A percentile compares a stretch with the other conserved stretches of the same genome.
Evolutionary conservation across 2,329 filamentous ascomycete species (phyloP).

Genomic region (Neofusicoccum parvum): DNA sequence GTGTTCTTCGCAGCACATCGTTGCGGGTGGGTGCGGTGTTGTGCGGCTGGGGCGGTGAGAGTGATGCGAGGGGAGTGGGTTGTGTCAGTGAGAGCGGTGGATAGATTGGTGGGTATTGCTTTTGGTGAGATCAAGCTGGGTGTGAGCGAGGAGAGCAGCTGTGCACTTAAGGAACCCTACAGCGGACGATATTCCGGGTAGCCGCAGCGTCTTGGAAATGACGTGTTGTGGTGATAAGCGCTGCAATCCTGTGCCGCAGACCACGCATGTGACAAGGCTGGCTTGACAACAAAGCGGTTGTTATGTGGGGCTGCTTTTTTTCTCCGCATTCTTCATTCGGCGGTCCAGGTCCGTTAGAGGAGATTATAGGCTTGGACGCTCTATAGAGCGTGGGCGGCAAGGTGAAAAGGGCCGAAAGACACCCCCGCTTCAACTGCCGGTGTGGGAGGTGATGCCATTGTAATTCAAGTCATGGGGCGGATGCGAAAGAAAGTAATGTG

Average conservation of each 20-base stretch:
- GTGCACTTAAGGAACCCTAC: too few species aligned
- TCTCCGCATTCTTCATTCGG: neutral
- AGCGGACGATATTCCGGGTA: too few species aligned
- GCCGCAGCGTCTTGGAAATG: neutral
- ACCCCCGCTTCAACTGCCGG: neutral
- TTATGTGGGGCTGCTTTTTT: neutral
- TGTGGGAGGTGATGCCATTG: neutral
- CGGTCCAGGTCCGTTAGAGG: neutral
- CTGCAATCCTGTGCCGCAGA: neutral
- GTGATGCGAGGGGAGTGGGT: neutral
- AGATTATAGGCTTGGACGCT: neutral
- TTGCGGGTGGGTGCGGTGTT: neutral
- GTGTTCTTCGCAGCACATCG: constrained; percentile 11
- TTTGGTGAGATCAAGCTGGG: too few species aligned
- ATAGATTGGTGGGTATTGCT: neutral
- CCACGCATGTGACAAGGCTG: constrained; percentile 1
- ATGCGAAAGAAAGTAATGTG: too few species aligned
- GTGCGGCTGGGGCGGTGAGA: neutral
- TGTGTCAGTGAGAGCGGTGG: neutral
- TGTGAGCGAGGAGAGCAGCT: too few species aligned
- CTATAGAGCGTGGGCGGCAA: neutral
- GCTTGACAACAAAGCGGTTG: constrained; percentile 5
- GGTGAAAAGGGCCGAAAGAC: neutral
- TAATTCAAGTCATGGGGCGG: neutral
- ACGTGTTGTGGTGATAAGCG: neutral